Evolutionary conservation across 257 asterid species (phyloP), one percentile per base, ranked within the genome.

Genomic region (Mentha longifolia): DNA sequence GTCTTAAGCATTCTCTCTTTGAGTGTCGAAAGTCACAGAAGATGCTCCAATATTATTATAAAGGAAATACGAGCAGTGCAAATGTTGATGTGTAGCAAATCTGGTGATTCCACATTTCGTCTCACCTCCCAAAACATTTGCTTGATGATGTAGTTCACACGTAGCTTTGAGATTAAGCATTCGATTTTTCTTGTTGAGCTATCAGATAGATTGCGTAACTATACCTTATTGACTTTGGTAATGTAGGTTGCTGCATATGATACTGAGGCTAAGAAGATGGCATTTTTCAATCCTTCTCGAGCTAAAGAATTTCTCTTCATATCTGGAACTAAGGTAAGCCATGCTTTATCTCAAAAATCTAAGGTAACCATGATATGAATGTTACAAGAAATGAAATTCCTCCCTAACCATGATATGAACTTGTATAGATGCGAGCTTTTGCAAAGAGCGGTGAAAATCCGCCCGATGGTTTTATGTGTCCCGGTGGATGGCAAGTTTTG

Each of bases 161-260:
- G 13, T 0, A 45, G 16, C 50, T 10, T 10, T 3, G 15, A 42
- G 5, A 42, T 42, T 47, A 47, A 47, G 54, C 20, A 47, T 15
- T 47, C 54, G 9, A 4, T 55, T 55, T 22, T 10, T 8, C n/a
- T 55, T 0, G 16, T 19, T 51, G 56, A 10, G 12, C 25, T 16
- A 50, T 17, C 57, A 19, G 9, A 19, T 28, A 22, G 33, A 9
- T 52, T 4, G 57, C 16, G 6, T 51, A 51, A 55, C 47, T 13
- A 28, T 12, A 39, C 37, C 9, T 11, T n/a, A 57, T 13, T 0
- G 28, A 59, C 47, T 17, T 51, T 51, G 58, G 28, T 51, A 9
- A 61, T 80, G 72, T 76, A 91, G 96, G 96, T 91, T 68, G 97
- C 97, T 67, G 97, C 97, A 65, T 91, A 91, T 80, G 97, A 91